Evolutionary conservation across 441 rosid species (phyloP).

Genomic region (Biscutella auriculata): DNA sequence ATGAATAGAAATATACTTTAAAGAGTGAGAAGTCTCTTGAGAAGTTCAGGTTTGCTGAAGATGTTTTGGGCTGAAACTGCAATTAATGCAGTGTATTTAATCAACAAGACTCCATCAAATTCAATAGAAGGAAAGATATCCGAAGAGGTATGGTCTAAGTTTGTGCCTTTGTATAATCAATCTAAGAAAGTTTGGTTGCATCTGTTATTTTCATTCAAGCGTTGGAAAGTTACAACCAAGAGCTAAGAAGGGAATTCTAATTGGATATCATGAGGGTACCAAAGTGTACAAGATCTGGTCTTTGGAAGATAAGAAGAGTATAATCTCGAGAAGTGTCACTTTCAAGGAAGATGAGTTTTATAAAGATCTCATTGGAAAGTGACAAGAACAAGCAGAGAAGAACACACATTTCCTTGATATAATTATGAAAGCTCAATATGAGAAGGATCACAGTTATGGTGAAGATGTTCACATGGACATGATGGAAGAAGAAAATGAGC

Average conservation of each 20-base stretch:
- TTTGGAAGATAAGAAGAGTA: not conserved
- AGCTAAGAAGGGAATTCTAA: not conserved
- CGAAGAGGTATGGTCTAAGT: no score
- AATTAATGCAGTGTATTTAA: fast-evolving
- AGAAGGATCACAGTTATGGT: no score
- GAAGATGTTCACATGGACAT: no score
- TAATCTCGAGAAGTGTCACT: no score
- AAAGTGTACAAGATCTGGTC: not conserved
- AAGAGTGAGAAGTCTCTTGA: not conserved
- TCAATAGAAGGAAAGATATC: not conserved
- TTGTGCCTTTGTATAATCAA: no score
- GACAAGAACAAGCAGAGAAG: no score
- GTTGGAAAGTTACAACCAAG: not conserved
- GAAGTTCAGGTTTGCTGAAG: not conserved
- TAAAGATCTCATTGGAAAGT: no score
- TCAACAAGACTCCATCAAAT: not conserved
- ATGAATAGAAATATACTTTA: not conserved
- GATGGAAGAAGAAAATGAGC: no score
- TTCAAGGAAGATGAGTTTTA: no score
- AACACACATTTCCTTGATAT: no score
- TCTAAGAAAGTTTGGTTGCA: no score
- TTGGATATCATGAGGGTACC: not conserved
- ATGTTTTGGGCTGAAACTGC: not conserved
- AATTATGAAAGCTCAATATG: no score
- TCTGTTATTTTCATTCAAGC: not conserved